Evolutionary conservation across 2,329 filamentous ascomycete genomes (phyloP).

Genomic region (Diaporthe humulicola): DNA sequence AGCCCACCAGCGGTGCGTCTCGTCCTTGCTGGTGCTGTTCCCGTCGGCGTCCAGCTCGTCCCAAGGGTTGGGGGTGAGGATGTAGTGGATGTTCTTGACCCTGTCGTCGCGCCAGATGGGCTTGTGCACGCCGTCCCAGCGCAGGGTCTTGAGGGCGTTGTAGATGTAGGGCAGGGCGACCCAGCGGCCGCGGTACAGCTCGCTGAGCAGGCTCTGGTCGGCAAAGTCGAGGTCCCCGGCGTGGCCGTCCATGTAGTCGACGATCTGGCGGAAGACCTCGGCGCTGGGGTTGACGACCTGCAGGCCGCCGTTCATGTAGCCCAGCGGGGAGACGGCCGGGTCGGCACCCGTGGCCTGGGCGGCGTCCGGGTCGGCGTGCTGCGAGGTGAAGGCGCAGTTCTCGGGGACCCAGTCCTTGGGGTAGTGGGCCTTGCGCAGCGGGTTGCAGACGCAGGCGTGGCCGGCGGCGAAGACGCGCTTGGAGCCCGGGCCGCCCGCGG

Average conservation of each 20-base stretch:
- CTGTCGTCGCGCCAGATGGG: conserved; percentile 69
- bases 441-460: conserved; percentile 90
- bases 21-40: conserved; percentile 58
- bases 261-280: conserved; percentile 63
- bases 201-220: conserved; percentile 70
- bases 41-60: conserved; percentile 62
- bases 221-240: conserved; percentile 67
- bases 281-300: conserved; percentile 68
- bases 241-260: conserved; percentile 62
- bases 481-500: conserved; percentile 54
- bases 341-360: conserved; percentile 62
- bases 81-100: conserved; percentile 74
- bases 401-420: conserved; percentile 75
- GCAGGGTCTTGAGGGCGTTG: conserved; percentile 73
- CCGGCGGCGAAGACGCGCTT: conserved; percentile 82
- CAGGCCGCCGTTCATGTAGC: conserved; percentile 69
- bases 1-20: conserved; percentile 70
- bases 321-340: conserved; percentile 61
- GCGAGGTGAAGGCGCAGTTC: conserved; percentile 71
- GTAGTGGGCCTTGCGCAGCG: conserved; percentile 82
- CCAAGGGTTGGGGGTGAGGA: conserved; percentile 74
- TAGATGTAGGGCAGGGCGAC: conserved; percentile 71
- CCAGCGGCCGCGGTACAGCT: conserved; percentile 69
- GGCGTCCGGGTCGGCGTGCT: conserved; percentile 60
- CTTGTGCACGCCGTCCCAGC: conserved; percentile 65